Conservation (phyloP, 257 asterid genomes). For the Cinchona pubescens region DNA sequence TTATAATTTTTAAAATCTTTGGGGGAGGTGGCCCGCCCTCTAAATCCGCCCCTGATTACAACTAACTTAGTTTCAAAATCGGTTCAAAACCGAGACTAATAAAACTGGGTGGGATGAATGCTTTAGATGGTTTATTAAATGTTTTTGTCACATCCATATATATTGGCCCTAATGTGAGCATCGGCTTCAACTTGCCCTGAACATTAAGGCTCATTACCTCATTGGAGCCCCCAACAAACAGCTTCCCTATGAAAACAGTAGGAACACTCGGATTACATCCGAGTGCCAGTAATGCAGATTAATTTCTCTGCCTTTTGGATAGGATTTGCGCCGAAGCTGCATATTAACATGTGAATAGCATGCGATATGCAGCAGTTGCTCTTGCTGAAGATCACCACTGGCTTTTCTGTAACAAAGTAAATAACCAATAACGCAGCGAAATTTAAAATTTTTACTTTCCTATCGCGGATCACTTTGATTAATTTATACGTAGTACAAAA, state of each 20-base stretch:
- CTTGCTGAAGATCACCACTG: slow-evolving; percentile 36
- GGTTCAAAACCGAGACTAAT: too few relatives aligned
- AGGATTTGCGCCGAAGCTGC: slow-evolving; percentile 61
- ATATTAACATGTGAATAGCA: slow-evolving; percentile 36
- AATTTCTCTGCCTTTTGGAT: slow-evolving; percentile 29
- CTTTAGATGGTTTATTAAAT: not conserved
- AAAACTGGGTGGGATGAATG: not conserved
- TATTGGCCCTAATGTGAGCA: slow-evolving; percentile 54
- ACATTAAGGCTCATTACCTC: slow-evolving; percentile 56
- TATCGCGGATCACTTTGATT: too few relatives aligned
- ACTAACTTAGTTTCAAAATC: not conserved
- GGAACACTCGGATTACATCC: slow-evolving; percentile 60
- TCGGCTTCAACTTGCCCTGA: slow-evolving; percentile 41
- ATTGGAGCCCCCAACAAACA: slow-evolving; percentile 57
- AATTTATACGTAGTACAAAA: too few relatives aligned
- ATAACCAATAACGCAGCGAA: too few relatives aligned
- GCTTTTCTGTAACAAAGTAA: too few relatives aligned
- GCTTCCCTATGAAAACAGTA: slow-evolving; percentile 52
- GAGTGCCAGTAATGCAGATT: slow-evolving; percentile 32
- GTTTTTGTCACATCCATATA: slow-evolving; percentile 46
- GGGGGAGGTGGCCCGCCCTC: too few relatives aligned
- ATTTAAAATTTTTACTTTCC: too few relatives aligned
- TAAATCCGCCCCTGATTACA: too few relatives aligned
- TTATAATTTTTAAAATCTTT: too few relatives aligned
- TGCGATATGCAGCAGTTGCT: slow-evolving; percentile 60